These are phyloP conservation scores for Fusarium tricinctum DNA, from an alignment of 2,329 filamentous ascomycete species.

Conservation along the genomic window DNA sequence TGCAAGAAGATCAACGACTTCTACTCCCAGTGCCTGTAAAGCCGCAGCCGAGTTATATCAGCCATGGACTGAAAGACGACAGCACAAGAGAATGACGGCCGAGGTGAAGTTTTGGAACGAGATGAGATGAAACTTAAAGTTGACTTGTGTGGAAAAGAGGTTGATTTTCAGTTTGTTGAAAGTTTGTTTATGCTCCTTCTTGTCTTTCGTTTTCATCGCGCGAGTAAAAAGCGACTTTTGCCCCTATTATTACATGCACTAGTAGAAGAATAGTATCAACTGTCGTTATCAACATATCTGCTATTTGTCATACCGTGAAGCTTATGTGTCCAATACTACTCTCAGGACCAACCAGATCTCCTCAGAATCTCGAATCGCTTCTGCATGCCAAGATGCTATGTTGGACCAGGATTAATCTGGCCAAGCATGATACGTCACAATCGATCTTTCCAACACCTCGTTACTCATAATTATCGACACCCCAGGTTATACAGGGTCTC, in stretches of 20 bases:
- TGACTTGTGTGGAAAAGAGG: constrained; percentile 13
- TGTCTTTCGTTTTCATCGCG: constrained; percentile 33
- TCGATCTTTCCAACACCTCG: background rate
- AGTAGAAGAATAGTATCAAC: constrained; percentile 32
- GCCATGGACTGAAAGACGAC: constrained; percentile 4
- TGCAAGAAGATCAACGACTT: constrained; percentile 57
- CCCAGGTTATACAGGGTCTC: background rate
- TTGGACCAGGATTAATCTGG: background rate
- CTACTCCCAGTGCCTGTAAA: constrained; percentile 60
- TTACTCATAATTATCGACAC: background rate
- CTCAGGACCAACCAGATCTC: background rate
- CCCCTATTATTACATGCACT: constrained; percentile 30
- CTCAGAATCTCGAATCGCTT: background rate
- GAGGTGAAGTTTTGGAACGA: constrained; percentile 2
- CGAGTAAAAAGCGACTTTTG: constrained; percentile 30
- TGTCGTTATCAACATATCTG: constrained; percentile 34
- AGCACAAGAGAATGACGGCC: background rate
- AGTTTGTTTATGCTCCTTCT: constrained; percentile 18
- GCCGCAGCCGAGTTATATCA: background rate
- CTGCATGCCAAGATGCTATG: background rate
- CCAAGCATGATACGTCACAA: background rate
- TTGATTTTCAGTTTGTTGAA: constrained; percentile 15
- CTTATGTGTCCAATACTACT: background rate
- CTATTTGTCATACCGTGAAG: background rate
- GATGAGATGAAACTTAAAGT: constrained; percentile 4